Base-by-base conservation (phyloP, 148 eudicot genomes). In the Bassia scoparia region DNA sequence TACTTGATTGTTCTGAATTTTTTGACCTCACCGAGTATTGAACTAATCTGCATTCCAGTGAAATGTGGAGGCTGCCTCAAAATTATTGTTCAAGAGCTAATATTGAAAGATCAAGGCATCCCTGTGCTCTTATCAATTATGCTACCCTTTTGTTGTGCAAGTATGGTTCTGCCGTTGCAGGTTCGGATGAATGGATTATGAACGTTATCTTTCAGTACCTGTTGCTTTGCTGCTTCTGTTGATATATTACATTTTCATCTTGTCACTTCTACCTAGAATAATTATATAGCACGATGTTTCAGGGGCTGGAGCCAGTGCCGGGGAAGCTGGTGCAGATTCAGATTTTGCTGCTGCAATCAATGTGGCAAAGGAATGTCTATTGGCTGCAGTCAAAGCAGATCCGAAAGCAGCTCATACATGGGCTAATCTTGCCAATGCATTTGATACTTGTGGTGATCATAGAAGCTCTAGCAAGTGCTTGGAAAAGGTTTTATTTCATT, bases 341-440 rank as follows among this genome's bases (percentile, higher is more conserved):
- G 92, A 90, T 83, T 85, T 79, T 63, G 71, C 77, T 68, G 71
- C 77, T 24, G 94, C 96, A 49, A 82, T 83, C 74, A 86, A 67
- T 74, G 92, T 87, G 73, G 99, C 96, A 21, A 90, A 88, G 83
- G 99, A 96, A 78, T 96, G 97, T 75, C 81, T 96, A 50, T 81
- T 96, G 79, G 90, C 96, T 56, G 92, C 94, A n/a, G 83, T 81
- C 24, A 88, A 86, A 81, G 74, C 82, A 74, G 97, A 96, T 76
- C 92, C 96, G 10, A 92, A 81, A 81, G 89, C 90, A 58, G 88
- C 94, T 50, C 99, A 96, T 83, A 68, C 81, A 54, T 96, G 99
- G 99, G 91, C 88, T 35, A 96, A 96, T 85, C 90, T 96, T 79
- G 90, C 97, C 68, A 90, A 81, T 81, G 96, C 99, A 46, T 92